Base-by-base conservation (phyloP, 345 rosid genomes). In the Crucihimalaya himalaica region DNA sequence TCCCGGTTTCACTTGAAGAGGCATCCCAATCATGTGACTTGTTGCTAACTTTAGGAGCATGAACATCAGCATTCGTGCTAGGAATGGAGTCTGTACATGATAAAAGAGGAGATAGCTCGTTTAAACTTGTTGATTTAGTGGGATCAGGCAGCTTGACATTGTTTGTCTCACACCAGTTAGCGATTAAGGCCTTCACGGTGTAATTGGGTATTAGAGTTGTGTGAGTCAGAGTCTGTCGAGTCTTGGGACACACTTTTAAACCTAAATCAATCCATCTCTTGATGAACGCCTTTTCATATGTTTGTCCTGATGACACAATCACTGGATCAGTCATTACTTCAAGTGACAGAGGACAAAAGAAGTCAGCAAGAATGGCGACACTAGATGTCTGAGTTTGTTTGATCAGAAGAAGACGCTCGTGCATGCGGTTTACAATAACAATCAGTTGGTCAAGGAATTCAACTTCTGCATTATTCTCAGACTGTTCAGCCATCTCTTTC, bases 241-340 rank as follows among this genome's bases (percentile, higher is more conserved):
- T 92, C 88, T 96, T 96, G 51, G 99, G 98, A 77, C 99, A 96
- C 10, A 96, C 95, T 25, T 87, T 86, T 35, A 96, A 90, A 19
- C 98, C 98, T 71, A 89, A 89, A 56, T 89, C 96, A 78, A 92
- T 88, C 98, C 99, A 92, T 65, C 82, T 85, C 84, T 87, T 90
- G 70, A 96, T 92, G 78, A 87, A 92, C 5, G 87, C 95, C 65
- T 85, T 82, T 75, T 96, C 99, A 50, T 92, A 96, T 29, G 99
- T 96, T 82, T 96, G 95, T 63, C 99, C 98, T 37, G 97, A 88
- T 65, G 94, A 87, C 39, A 90, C 95, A 74, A 96, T 92, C 59
- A 96, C 98, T 28, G 98, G 99, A 85, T 92, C 97, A 20, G 90
- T 87, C 99, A 96, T 96, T 81, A 96, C 85, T 80, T 90, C 97